Base-by-base conservation (phyloP, 306 rosid genomes). In the Arachis hypogaea region DNA sequence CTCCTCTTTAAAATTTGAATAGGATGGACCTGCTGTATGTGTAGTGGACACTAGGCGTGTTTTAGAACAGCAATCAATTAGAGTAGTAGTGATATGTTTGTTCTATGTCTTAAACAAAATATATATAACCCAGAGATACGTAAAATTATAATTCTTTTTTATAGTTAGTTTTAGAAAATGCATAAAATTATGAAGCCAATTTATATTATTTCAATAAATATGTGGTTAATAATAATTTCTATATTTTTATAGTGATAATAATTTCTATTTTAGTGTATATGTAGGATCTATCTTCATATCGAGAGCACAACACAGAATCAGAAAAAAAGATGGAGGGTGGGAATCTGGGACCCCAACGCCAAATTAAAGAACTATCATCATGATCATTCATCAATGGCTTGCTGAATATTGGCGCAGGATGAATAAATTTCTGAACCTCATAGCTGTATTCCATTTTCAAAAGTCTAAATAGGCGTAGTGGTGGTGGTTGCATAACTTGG, bases 391-490 rank as follows among this genome's bases (percentile, higher is more conserved):
- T 59, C 44, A 9, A 55, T 52, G 3, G 52, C 43, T 60, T 11
- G 69, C 12, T 65, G 74, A 9, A 52, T 84, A 63, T 47, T 6
- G 59, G 36, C 42, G 50, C 54, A 64, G 72, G 77, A 63, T 40
- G 65, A 49, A 43, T 6, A 63, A 56, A 29, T 40, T 78, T 74
- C 18, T 8, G 2, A 51, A 60, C 29, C 51, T 68, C 63, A 51
- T 66, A 70, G 89, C 88, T 85, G 89, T 73, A 88, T 61, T 72
- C 86, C 89, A 85, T 81, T 66, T 75, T 42, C 66, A 14, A 44
- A 43, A 66, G 84, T 79, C 41, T 82, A 77, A 58, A 77, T 75
- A 8, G 63, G 75, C 28, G 28, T 83, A 60, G 75, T 77, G 79
- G 68, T 46, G 51, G 9, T 45, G 49, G 12, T 7, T 33, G 38